Conservation (phyloP, 2,329 filamentous ascomycete species). For the Lasiodiplodia sp. region DNA sequence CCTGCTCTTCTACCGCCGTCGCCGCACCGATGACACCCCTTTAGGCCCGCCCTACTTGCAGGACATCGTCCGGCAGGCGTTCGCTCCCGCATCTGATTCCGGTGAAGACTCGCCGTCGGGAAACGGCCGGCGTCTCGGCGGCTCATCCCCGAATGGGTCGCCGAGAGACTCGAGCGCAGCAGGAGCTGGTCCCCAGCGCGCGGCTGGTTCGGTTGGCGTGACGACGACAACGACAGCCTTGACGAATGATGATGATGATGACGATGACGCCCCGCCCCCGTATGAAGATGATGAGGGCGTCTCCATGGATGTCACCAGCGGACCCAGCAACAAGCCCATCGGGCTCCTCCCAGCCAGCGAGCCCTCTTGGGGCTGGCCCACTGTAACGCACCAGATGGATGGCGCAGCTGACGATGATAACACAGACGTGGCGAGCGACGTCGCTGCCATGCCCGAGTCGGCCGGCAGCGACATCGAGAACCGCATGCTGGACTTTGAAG, state of each 20-base stretch:
- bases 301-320: neutral
- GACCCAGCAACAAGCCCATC: neutral
- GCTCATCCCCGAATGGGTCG: conserved; percentile 88
- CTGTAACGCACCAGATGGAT: neutral
- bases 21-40: conserved; percentile 67
- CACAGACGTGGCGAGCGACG: conserved; percentile 26
- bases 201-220: conserved; percentile 28
- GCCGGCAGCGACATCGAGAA: conserved; percentile 1
- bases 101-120: conserved; percentile 60
- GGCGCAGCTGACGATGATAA: conserved; percentile 6
- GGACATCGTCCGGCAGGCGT: conserved; percentile 71
- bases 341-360: neutral
- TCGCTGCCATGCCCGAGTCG: conserved; percentile 6
- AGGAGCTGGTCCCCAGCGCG: conserved; percentile 63
- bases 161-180: conserved; percentile 83
- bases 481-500: conserved; percentile 19
- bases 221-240: conserved; percentile 16
- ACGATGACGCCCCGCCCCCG: conserved; percentile 2
- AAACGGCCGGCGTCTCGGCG: conserved; percentile 88
- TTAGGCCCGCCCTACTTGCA: conserved; percentile 81
- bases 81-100: conserved; percentile 56
- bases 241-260: conserved; percentile 14
- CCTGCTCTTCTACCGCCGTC: conserved; percentile 92
- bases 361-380: neutral
- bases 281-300: conserved; percentile 23